Base-by-base conservation (phyloP, 257 asterid genomes). In the Agastache rugosa region DNA sequence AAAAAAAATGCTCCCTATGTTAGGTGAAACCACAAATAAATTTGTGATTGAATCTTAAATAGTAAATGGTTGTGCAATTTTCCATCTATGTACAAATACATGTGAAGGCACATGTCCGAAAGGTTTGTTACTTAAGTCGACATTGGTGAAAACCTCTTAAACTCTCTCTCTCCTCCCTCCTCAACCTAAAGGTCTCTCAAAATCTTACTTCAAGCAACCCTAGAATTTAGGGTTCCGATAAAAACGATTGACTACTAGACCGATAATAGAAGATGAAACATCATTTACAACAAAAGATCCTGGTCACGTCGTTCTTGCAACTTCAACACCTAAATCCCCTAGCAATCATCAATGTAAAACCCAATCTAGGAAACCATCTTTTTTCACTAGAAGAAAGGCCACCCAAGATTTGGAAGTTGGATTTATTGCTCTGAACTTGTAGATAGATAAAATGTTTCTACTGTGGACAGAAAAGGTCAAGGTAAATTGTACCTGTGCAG, bases 41-140 rank as follows among this genome's bases (percentile, higher is more conserved):
- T 9, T 71, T 41, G 23, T 35, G 58, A 44, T 58, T 41, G 45
- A 60, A 11, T 35, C 48, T 25, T 61, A 42, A 61, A 39, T 59
- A 27, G 39, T n/a, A 53, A 61, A 69, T 63, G n/a, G 44, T 56
- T 64, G 82, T 60, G 19, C 17, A 61, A 41, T 9, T 75, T 67
- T 62, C 83, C 75, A 61, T 54, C 71, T 75, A 67, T 73, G 72
- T 67, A 68, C 41, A 73, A 66, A 73, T 47, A 27, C 88, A 79
- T 79, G 86, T 84, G 84, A 63, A 73, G 37, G 10, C 86, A 79
- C 84, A 79, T 84, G 88, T n/a, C 12, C 9, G 47, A 69, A 41
- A 65, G 68, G 61, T 22, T 63, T 73, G 75, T 69, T 81, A 39
- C 74, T 53, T 48, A 67, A 35, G 25, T 47, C 37, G 64, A 41